A percentile compares a stretch with the other conserved stretches of the same genome.
Conservation (phyloP, 1,284 basidiomycete genomes). For the Tetrapyrgos nigripes region DNA sequence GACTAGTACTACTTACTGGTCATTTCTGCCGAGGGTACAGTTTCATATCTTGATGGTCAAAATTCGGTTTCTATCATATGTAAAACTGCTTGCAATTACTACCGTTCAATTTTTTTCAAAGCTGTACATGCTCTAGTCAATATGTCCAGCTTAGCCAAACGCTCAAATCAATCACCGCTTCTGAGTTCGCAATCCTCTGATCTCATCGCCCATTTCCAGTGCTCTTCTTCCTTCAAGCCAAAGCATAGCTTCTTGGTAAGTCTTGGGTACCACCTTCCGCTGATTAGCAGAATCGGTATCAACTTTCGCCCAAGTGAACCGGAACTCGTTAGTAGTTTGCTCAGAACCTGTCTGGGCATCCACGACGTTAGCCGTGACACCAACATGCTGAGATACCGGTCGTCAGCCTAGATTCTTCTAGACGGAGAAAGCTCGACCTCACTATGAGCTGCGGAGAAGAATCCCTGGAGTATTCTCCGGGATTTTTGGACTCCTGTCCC, state of each 20-base stretch:
- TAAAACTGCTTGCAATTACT: too few species aligned
- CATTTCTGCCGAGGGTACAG: too few species aligned
- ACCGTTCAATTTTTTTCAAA: too few species aligned
- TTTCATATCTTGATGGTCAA: too few species aligned
- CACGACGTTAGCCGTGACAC: constrained; percentile 79
- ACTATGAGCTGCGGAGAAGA: constrained; percentile 58
- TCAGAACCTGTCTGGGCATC: constrained; percentile 75
- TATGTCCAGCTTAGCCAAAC: too few species aligned
- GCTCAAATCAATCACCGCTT: too few species aligned
- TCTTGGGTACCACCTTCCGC: constrained; percentile 70
- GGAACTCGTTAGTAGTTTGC: constrained; percentile 73
- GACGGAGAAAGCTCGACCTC: constrained; percentile 27
- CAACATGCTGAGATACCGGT: constrained; percentile 56
- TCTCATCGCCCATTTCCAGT: constrained; percentile 65
- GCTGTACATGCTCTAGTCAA: too few species aligned
- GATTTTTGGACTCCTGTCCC: too few species aligned
- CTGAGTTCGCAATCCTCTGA: constrained; percentile 43
- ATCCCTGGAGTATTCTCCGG: too few species aligned
- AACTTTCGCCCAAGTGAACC: constrained; percentile 68
- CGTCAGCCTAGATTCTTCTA: not conserved
- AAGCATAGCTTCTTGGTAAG: constrained; percentile 81
- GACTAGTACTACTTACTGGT: too few species aligned
- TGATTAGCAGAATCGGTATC: constrained; percentile 42
- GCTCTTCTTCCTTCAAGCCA: constrained; percentile 82
- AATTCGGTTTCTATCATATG: too few species aligned